These are phyloP conservation scores for Jackrogersella multiformis DNA, from an alignment of 495 filamentous ascomycete species.

Conservation along the genomic window DNA sequence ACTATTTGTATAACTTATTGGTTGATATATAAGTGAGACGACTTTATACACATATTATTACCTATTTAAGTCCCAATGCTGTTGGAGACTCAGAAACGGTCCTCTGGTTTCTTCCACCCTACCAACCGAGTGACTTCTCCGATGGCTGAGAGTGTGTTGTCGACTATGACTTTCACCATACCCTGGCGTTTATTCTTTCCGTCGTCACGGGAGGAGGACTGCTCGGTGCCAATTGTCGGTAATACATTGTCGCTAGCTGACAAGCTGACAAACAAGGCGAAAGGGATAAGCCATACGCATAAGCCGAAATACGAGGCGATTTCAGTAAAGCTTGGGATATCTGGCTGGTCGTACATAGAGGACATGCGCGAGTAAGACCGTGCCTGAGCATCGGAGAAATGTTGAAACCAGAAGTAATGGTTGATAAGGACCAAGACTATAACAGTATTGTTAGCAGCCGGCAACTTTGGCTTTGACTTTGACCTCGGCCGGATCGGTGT, in stretches of 20 bases:
- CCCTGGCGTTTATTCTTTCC: constrained; percentile 74
- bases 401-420: constrained; percentile 95
- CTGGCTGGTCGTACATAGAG: constrained; percentile 67
- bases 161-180: constrained; percentile 90
- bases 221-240: constrained; percentile 76
- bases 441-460: constrained; percentile 24
- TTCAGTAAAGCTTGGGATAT: constrained; percentile 88
- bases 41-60: constrained; percentile 19
- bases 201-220: constrained; percentile 50
- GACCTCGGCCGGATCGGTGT: not conserved
- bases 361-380: constrained; percentile 55
- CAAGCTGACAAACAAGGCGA: constrained; percentile 91
- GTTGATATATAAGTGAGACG: not conserved
- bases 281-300: constrained; percentile 96
- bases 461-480: no score
- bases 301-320: constrained; percentile 96
- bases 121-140: constrained; percentile 75
- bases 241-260: constrained; percentile 94
- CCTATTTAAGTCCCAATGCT: not conserved
- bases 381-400: constrained; percentile 76
- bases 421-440: constrained; percentile 85
- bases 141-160: constrained; percentile 76
- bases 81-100: constrained; percentile 38
- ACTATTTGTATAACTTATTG: constrained; percentile 5
- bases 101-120: constrained; percentile 65